Evolutionary conservation across 176 grass and related monocot species (phyloP), one percentile per base, ranked within the genome.

Genomic region (Canna indica): DNA sequence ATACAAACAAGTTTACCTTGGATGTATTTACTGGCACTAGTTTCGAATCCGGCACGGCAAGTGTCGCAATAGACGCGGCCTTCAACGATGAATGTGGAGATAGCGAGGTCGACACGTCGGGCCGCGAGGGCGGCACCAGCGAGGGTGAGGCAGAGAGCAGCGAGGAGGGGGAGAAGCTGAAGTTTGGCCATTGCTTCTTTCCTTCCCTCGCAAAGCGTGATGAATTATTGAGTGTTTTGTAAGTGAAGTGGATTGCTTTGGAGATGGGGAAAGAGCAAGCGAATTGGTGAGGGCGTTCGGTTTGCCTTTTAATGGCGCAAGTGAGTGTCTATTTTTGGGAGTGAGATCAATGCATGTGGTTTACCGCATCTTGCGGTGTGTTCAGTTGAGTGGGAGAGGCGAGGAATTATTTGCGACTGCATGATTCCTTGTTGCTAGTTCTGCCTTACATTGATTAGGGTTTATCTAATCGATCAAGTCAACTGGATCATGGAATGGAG

Each of bases 11-110:
- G 2, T 17, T n/a, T n/a, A 56, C 52, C 52, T 25, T 25, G 52
- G n/a, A 56, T 56, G 52, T 8, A 56, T 4, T 56, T 6, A 17
- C 52, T n/a, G 52, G 52, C 52, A 17, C 17, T 7, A 17, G 52
- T 56, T 18, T n/a, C 52, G 52, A 22, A 22, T 6, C 52, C 52
- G 52, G 52, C 52, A n/a, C 52, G 15, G 52, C 52, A 56, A n/a
- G 52, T 56, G 52, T 56, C 52, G 52, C 52, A 56, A n/a, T 56
- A 56, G n/a, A 56, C 52, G 52, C 52, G 22, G 18, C 52, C 52
- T 56, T 56, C 17, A 3, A 56, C 2, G 52, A n/a, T n/a, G 52
- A 56, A 11, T 4, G 18, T 20, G 17, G 52, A 6, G 52, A 56
- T 25, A 16, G 52, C 36, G 7, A 38, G 36, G 36, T 38, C 36